Conservation (phyloP, 2,329 filamentous ascomycete genomes). For the Aspergillus quadrilineatus region DNA sequence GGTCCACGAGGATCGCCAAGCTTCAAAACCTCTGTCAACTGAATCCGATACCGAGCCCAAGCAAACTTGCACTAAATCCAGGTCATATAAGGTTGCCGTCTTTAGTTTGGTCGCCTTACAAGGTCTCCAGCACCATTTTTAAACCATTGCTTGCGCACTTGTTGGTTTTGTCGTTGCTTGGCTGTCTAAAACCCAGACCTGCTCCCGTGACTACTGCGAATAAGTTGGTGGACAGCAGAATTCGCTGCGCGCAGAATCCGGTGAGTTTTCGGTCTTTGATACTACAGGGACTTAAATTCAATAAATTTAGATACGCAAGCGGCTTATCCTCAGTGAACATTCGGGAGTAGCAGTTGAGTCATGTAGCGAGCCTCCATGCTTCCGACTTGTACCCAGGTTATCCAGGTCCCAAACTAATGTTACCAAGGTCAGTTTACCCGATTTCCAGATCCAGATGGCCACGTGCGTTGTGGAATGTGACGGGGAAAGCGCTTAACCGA, state of each 20-base stretch:
- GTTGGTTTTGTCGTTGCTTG: too few species aligned
- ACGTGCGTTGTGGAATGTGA: conserved; percentile 12
- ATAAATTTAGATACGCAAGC: not conserved
- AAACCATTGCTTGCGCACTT: too few species aligned
- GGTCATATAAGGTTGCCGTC: not conserved
- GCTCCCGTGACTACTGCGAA: not conserved
- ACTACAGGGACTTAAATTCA: conserved; percentile 12
- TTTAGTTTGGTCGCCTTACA: too few species aligned
- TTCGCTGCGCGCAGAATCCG: not conserved
- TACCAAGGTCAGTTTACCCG: too few species aligned
- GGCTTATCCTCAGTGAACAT: not conserved
- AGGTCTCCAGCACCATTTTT: too few species aligned
- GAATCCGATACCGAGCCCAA: conserved; percentile 5
- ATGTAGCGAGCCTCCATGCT: not conserved
- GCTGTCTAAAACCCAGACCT: too few species aligned
- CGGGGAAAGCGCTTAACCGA: conserved; percentile 2
- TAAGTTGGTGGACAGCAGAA: not conserved
- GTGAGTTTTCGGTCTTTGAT: too few species aligned
- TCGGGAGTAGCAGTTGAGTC: not conserved
- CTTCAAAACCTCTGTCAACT: not conserved
- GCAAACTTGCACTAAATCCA: not conserved
- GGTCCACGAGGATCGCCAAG: conserved; percentile 3
- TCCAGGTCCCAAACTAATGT: too few species aligned
- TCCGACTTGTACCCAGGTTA: too few species aligned
- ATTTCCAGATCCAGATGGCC: not conserved